Evolutionary conservation across 495 filamentous ascomycete genomes (phyloP).

Genomic region (Penicillium macrosclerotiorum): DNA sequence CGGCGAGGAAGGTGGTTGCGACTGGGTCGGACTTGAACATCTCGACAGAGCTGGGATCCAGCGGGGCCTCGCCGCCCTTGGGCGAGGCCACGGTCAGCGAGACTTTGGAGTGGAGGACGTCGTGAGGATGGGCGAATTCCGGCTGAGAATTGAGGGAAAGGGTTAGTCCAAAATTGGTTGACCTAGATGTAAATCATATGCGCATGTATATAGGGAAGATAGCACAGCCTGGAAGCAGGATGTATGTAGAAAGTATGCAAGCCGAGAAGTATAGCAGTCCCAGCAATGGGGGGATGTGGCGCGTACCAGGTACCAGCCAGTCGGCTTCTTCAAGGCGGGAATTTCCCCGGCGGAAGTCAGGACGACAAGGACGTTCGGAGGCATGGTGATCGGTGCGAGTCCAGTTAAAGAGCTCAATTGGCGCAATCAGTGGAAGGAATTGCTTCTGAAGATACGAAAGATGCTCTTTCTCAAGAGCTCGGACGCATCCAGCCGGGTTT

Average conservation of each 20-base stretch:
- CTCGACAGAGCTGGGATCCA: constrained; percentile 65
- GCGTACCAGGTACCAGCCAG: constrained; percentile 66
- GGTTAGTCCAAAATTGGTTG: too few species aligned
- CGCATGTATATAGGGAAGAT: neutral
- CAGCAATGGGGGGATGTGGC: neutral
- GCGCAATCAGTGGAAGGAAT: too few species aligned
- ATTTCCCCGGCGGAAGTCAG: constrained; percentile 61
- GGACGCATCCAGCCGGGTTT: too few species aligned
- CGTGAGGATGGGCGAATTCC: constrained; percentile 69
- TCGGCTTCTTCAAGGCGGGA: constrained; percentile 49
- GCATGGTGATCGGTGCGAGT: constrained; percentile 16
- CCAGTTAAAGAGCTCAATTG: too few species aligned
- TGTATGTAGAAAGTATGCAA: neutral
- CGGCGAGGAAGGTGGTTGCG: constrained; percentile 50
- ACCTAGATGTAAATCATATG: neutral
- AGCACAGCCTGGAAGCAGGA: too few species aligned
- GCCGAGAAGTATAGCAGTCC: neutral
- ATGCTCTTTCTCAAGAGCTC: too few species aligned
- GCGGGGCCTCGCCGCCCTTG: constrained; percentile 62
- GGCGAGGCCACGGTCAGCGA: constrained; percentile 65
- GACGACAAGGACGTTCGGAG: constrained; percentile 65
- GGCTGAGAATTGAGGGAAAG: constrained; percentile 49
- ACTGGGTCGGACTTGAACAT: constrained; percentile 54
- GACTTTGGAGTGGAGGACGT: constrained; percentile 54
- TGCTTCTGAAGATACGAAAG: too few species aligned